phyloP scores from a whole-genome alignment of 208 protist species.

The Novymonas esmeraldas region DNA sequence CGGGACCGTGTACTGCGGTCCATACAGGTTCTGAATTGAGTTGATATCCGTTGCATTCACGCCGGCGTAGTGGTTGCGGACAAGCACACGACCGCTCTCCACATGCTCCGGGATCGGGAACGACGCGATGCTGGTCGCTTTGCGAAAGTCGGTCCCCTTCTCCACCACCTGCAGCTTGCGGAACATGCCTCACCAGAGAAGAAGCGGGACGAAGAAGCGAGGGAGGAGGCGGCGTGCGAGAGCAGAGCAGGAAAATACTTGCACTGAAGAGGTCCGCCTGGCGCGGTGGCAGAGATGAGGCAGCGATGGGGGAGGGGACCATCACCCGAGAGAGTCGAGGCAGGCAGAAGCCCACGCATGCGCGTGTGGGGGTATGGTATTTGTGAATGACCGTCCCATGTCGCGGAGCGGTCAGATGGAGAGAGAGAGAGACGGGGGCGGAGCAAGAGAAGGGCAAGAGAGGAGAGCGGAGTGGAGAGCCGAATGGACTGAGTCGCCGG shows the following conservation, averaged over 20 bases:
- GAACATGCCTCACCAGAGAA: constrained; percentile 9
- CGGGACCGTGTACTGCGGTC: constrained; percentile 21
- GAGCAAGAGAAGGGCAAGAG: not conserved
- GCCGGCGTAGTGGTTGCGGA: constrained; percentile 34
- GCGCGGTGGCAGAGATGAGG: not conserved
- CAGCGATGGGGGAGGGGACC: not conserved
- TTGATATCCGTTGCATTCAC: constrained; percentile 53
- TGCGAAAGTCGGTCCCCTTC: constrained; percentile 34
- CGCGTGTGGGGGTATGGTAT: no score
- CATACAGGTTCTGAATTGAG: constrained; percentile 34
- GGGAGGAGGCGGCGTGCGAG: not conserved
- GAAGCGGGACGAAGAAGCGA: not conserved
- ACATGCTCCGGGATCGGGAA: constrained; percentile 26
- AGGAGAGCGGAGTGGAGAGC: not conserved
- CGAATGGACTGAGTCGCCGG: no score
- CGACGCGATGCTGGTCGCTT: constrained; percentile 25
- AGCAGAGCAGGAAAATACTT: not conserved
- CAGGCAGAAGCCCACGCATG: not conserved
- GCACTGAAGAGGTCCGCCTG: no score
- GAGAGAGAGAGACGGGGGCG: not conserved
- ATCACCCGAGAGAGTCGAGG: not conserved
- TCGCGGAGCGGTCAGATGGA: no score
- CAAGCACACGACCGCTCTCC: constrained; percentile 20
- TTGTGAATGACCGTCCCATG: no score
- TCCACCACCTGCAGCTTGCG: constrained; percentile 35